Evolutionary conservation across 2,329 filamentous ascomycete species (phyloP), one percentile per base, ranked within the genome.

Genomic region (Xylariaceae sp.): DNA sequence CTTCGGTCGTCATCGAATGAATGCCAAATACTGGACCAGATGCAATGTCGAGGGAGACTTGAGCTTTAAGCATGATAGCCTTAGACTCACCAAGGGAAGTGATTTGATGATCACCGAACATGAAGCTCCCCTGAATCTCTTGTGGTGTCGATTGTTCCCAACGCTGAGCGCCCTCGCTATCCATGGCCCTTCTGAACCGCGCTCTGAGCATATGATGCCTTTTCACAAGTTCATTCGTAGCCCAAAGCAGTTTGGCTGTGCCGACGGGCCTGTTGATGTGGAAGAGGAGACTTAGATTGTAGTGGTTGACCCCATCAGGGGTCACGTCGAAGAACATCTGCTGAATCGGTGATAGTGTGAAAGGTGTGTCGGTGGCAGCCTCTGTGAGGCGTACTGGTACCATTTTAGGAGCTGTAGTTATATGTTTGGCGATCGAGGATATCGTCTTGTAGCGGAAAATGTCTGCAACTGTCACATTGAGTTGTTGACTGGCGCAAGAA

Each of bases 341-440:
- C 44, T 75, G 73, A 19, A 74, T 67, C 0, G 73, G 73, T 0
- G 71, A 70, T 1, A 75, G 53, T 0, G 57, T 55, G 42, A 73
- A 75, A n/a, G n/a, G n/a, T n/a, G n/a, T n/a, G 0, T 55, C 55
- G 2, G 22, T 16, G 14, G 37, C 37, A 10, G 32, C n/a, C 12
- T 5, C 17, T 23, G 44, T 42, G 5, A 19, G 4, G 5, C 25
- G n/a, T n/a, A n/a, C 33, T 6, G 21, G 21, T 14, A 22, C 17
- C 12, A 17, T 35, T n/a, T 33, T 38, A 37, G 35, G 34, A 12
- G 23, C 25, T 17, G 14, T 61, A 63, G 23, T 58, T 60, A 23
- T 54, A 51, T 6, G 53, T 54, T 39, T 68, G 58, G 10, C 68
- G 49, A n/a, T 68, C 23, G 60, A 3, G 55, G 54, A 40, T 6